Percentiles rank a stretch among this genome's conserved stretches.
Evolutionary conservation across 495 filamentous ascomycete genomes (phyloP).

Genomic region (Rhypophila decipiens): DNA sequence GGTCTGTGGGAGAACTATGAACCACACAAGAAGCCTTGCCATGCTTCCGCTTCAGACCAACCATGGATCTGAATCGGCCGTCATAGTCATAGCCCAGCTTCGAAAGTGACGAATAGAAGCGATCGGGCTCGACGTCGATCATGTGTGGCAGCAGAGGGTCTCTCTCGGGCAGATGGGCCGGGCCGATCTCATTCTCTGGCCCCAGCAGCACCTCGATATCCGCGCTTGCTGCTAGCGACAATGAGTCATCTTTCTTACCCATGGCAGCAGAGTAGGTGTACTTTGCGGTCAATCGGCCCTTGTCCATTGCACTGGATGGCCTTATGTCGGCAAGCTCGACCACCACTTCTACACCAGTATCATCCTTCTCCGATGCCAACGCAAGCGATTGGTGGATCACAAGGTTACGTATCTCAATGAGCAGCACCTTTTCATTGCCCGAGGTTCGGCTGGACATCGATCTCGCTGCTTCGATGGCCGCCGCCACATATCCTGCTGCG

Average conservation of each 20-base stretch:
- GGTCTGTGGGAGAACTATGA: neutral
- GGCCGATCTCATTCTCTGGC: neutral
- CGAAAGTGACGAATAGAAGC: neutral
- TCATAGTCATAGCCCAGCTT: neutral
- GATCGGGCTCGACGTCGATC: neutral
- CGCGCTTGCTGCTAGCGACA: neutral
- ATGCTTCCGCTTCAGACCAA: neutral
- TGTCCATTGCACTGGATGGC: neutral
- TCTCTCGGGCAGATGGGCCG: neutral
- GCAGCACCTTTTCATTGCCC: neutral
- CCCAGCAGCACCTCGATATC: neutral
- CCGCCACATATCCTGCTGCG: neutral
- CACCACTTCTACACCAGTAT: conserved; percentile 12
- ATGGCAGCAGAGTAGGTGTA: neutral
- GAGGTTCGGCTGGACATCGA: too few species aligned
- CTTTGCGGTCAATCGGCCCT: neutral
- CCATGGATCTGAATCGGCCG: neutral
- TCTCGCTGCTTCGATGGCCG: neutral
- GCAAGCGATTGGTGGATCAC: conserved; percentile 10
- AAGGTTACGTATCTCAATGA: conserved; percentile 18
- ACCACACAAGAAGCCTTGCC: neutral
- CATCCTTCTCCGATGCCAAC: conserved; percentile 11
- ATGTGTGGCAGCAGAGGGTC: neutral
- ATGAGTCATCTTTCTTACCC: neutral
- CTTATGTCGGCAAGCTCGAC: conserved; percentile 8